Evolutionary conservation across 106 monocot species (phyloP), one percentile per base, ranked within the genome.

Genomic region (Cymbidium sinense): DNA sequence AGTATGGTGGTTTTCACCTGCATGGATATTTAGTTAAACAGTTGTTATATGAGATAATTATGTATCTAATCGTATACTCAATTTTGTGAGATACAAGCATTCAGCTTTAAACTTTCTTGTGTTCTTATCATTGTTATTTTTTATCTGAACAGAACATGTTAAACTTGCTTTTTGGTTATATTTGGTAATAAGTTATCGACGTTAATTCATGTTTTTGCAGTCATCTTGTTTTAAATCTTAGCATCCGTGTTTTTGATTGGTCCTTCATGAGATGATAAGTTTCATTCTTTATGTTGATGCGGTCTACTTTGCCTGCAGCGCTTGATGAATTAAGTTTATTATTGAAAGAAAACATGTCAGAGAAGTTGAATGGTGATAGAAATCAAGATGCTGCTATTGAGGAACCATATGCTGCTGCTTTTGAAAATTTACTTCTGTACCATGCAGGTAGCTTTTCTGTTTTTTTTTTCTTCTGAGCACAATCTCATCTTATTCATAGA

Each of bases 381-480:
- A 52, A 47, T 41, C 70, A 74, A 41, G 43, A 76, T 73, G 74
- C 83, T 58, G 37, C 62, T 78, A 47, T 81, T 54, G 77, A 83
- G 77, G 91, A 91, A 77, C 86, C 86, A 54, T 43, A 62, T 79
- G 70, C 78, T 58, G 70, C 76, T 83, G 31, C 70, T 47, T 78
- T 88, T 52, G 91, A 85, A 82, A 91, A 91, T 76, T 76, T 85
- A 41, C 79, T 94, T 77, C 83, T 88, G 29, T 85, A 69, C 54
- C 75, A 85, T 87, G 88, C 90, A 83, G 88, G 93, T 94, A 83
- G 21, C 20, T 20, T 65, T 41, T 75, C 21, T 29, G 23, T 21
- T 74, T 20, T 34, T 20, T 33, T 30, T 33, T 67, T 31, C 6
- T 15, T 67, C 67, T 20, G 13, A 28, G 2, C 64, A 64, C 27